Evolutionary conservation across 352 stramenopile species (phyloP).

Genomic region (Sclerospora graminicola): DNA sequence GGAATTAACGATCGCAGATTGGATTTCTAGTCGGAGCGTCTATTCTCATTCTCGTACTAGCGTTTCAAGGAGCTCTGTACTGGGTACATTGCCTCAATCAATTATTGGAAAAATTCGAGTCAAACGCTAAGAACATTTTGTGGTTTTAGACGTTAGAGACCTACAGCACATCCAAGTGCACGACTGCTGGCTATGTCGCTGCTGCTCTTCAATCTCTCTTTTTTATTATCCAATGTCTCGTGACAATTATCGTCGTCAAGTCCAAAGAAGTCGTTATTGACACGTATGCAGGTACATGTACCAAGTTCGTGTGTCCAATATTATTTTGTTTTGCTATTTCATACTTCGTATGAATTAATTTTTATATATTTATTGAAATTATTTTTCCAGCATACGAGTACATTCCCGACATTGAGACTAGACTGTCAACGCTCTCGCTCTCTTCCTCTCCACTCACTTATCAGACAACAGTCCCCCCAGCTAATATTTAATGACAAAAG

Average conservation of each 20-base stretch:
- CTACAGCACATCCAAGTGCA: slow-evolving; percentile 17
- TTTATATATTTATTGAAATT: too few relatives aligned
- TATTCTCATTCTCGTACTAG: slow-evolving; percentile 49
- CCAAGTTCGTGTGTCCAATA: too few relatives aligned
- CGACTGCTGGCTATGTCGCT: slow-evolving; percentile 33
- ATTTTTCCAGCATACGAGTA: slow-evolving; percentile 86
- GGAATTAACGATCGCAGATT: too few relatives aligned
- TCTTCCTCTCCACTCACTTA: slow-evolving; percentile 46
- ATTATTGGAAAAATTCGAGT: neutral
- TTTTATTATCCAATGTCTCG: slow-evolving; percentile 44
- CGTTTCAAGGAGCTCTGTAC: slow-evolving; percentile 56
- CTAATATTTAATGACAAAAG: slow-evolving; percentile 11
- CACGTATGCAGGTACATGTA: slow-evolving; percentile 78
- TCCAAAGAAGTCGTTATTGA: slow-evolving; percentile 81
- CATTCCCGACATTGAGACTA: slow-evolving; percentile 52
- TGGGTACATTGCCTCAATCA: slow-evolving; percentile 26
- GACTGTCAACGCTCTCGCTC: slow-evolving; percentile 23
- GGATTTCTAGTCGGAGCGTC: slow-evolving; percentile 64
- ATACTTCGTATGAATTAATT: too few relatives aligned
- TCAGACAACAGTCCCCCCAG: slow-evolving; percentile 42
- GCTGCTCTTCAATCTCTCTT: slow-evolving; percentile 41
- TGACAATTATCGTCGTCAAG: slow-evolving; percentile 56
- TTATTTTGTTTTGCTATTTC: too few relatives aligned
- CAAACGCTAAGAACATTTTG: neutral
- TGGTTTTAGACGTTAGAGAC: slow-evolving; percentile 34